Percentiles rank a stretch among this genome's conserved stretches.
Evolutionary conservation across 441 rosid genomes (phyloP).

Genomic region (Pelargonium australe): DNA sequence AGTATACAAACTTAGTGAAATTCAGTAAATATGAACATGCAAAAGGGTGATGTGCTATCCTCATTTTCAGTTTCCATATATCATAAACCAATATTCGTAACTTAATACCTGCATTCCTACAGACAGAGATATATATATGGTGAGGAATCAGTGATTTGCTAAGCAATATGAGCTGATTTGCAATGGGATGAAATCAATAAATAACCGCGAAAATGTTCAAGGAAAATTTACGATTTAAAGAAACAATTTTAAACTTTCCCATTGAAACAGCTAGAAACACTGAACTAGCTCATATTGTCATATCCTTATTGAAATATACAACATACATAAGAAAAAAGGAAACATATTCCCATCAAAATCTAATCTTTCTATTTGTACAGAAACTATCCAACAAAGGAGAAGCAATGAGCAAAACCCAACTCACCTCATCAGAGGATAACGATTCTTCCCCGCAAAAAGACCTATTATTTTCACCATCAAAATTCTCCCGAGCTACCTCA

Average conservation of each 20-base stretch:
- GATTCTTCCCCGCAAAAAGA: background rate
- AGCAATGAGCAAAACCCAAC: slow-evolving; percentile 29
- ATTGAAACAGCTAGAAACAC: slow-evolving; percentile 23
- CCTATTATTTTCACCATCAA: background rate
- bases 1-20: too few relatives aligned
- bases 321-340: slow-evolving; percentile 17
- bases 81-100: too few relatives aligned
- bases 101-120: too few relatives aligned
- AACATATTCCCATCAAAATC: slow-evolving; percentile 28
- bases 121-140: background rate
- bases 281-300: slow-evolving; percentile 10
- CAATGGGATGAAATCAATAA: background rate
- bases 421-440: slow-evolving; percentile 23
- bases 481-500: background rate
- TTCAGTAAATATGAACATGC: too few relatives aligned
- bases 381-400: slow-evolving; percentile 37
- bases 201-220: background rate
- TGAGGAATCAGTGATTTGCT: background rate
- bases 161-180: background rate
- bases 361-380: slow-evolving; percentile 47
- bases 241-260: slow-evolving; percentile 26
- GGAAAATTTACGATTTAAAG: slow-evolving; percentile 23
- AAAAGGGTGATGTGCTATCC: too few relatives aligned
- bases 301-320: slow-evolving; percentile 54
- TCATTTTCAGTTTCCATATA: too few relatives aligned